These are phyloP conservation scores for Chlamydomonas reinhardtii DNA, from an alignment of 163 green algal genomes.

Conservation along the genomic window DNA sequence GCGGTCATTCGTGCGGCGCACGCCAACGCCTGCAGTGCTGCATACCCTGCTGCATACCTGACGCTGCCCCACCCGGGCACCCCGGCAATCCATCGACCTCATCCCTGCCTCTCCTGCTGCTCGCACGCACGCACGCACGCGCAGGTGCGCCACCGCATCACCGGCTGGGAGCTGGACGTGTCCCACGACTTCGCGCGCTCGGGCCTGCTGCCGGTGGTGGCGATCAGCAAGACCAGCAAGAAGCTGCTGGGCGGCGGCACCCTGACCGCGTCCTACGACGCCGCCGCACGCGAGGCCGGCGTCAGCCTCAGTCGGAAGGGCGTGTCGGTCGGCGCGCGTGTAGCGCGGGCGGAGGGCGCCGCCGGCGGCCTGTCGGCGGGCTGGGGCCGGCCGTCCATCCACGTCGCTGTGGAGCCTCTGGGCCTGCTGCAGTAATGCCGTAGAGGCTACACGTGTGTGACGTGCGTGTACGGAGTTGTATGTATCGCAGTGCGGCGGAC, in stretches of 20 bases:
- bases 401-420: slow-evolving; percentile 50
- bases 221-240: slow-evolving; percentile 49
- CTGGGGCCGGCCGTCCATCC: slow-evolving; percentile 50
- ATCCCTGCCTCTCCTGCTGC: too few relatives aligned
- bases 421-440: slow-evolving; percentile 13
- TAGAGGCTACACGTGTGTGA: too few relatives aligned
- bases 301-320: slow-evolving; percentile 14
- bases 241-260: slow-evolving; percentile 25
- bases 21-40: too few relatives aligned
- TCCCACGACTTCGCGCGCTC: slow-evolving; percentile 43
- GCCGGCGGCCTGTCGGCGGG: neutral
- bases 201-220: neutral
- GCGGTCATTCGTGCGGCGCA: too few relatives aligned
- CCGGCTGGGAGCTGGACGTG: slow-evolving; percentile 58
- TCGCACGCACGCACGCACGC: too few relatives aligned
- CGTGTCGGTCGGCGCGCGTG: slow-evolving; percentile 27
- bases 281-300: neutral
- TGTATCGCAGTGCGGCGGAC: too few relatives aligned
- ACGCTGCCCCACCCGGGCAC: too few relatives aligned
- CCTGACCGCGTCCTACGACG: slow-evolving; percentile 39
- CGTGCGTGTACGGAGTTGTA: too few relatives aligned
- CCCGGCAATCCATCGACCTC: too few relatives aligned
- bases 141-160: slow-evolving; percentile 60
- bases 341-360: slow-evolving; percentile 30
- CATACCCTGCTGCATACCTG: too few relatives aligned